phyloP scores from a whole-genome alignment of 2,329 filamentous ascomycete species.

The Emergomyces pasteurianus region DNA sequence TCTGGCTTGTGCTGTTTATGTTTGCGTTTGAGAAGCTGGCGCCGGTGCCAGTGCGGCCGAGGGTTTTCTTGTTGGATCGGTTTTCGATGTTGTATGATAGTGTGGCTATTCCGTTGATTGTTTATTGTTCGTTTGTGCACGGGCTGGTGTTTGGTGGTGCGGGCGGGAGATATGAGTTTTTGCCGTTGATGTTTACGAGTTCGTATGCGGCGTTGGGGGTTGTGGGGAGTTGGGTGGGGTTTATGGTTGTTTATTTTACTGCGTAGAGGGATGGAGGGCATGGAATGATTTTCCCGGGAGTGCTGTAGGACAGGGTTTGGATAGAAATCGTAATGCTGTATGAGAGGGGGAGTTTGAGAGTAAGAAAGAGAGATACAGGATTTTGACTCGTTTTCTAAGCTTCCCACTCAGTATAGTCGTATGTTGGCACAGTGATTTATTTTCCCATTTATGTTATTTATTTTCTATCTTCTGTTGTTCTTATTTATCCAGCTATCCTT shows the following conservation, averaged over 20 bases:
- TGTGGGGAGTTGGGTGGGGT: slow-evolving; percentile 88
- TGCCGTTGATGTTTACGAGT: slow-evolving; percentile 95
- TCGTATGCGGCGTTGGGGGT: slow-evolving; percentile 91
- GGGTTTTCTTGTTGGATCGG: slow-evolving; percentile 82
- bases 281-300: background rate
- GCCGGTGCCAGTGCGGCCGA: slow-evolving; percentile 64
- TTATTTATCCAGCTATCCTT: too few relatives aligned
- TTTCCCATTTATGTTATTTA: too few relatives aligned
- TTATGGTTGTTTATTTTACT: slow-evolving; percentile 83
- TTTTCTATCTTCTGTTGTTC: too few relatives aligned
- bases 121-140: slow-evolving; percentile 80
- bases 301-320: background rate
- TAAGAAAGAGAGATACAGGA: too few relatives aligned
- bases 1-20: slow-evolving; percentile 82
- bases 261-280: slow-evolving; percentile 5
- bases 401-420: too few relatives aligned
- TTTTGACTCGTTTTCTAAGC: too few relatives aligned
- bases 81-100: slow-evolving; percentile 85
- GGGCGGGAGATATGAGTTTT: slow-evolving; percentile 62
- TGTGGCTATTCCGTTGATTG: slow-evolving; percentile 74
- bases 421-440: too few relatives aligned
- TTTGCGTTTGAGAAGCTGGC: slow-evolving; percentile 77
- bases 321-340: too few relatives aligned
- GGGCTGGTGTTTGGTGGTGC: slow-evolving; percentile 59
- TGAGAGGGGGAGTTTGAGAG: too few relatives aligned